Evolutionary conservation across 139 green algal genomes (phyloP), one percentile per base, ranked within the genome.

Genomic region (Chlamydomonas eustigma): DNA sequence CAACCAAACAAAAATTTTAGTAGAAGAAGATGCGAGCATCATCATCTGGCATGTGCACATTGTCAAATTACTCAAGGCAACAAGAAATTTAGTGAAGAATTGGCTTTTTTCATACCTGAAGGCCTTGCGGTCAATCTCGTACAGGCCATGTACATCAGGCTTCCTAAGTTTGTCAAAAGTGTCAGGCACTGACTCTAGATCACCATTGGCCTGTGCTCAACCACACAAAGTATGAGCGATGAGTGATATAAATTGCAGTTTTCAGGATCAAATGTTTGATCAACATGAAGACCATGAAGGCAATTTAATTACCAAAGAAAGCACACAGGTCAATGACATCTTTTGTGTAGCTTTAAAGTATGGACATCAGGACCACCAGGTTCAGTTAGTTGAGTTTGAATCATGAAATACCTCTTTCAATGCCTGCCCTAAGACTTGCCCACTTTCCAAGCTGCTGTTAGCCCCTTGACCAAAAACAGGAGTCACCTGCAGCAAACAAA

Each of bases 391-490:
- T n/a, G n/a, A n/a, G n/a, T n/a, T n/a, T n/a, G n/a, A n/a, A n/a
- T n/a, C n/a, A n/a, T n/a, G n/a, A n/a, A n/a, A n/a, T 18, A 58
- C n/a, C 35, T 73, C 64, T 1, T 64, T 67, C 35, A 91, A 76
- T 28, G 83, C 77, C 39, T 75, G 31, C 25, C 80, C 82, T 34
- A 93, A 77, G 63, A 89, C 79, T 33, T 66, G 44, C 18, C 80
- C 82, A 25, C 76, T 81, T 76, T 93, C 87, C 28, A 93, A 65
- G 0, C 87, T 86, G 5, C 73, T 76, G 81, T 93, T 93, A 37
- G 81, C 83, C 1, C 88, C 88, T 77, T 92, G 64, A 2, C 75
- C 84, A 51, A 90, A 87, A 32, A 88, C 77, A 1, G 85, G 86
- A 22, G 84, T 88, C 64, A 93, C 79, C 44, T 58, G 34, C 12